Evolutionary conservation across 805 yeast genomes (phyloP), one percentile per base, ranked within the genome.

Genomic region (Naumovozyma dairenensis): DNA sequence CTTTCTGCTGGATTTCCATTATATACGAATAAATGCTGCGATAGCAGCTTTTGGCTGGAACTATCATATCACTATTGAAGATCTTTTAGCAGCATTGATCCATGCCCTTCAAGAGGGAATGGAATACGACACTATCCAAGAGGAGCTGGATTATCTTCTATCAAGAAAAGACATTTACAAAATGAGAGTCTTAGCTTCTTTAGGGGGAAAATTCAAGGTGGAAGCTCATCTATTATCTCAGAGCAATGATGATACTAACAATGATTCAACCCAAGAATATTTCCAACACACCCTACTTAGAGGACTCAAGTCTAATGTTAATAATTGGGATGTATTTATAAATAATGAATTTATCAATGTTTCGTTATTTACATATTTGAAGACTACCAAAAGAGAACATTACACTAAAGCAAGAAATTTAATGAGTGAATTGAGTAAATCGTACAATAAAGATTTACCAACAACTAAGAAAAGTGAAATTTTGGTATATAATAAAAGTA

Each of bases 281-380:
- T 32, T n/a, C 21, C 40, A 3, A 32, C 38, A 25, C 25, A 12
- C 9, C 3, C 28, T 3, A 35, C 36, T 1, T 63, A 47, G 44
- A 34, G 53, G 46, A 49, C 38, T 43, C 34, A 43, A 49, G 10
- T 31, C 40, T 0, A 48, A 58, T 1, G 42, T 50, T 1, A 34
- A 38, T 7, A 37, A 56, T 0, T 86, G 81, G 77, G 71, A 66
- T 15, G 74, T 85, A 0, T 75, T 72, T 46, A 47, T 86, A 4
- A 89, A 81, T 50, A 49, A 62, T 0, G 56, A 65, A 20, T 64
- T 74, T 1, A 65, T 71, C 1, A 43, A 67, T 28, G 68, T 74
- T 2, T 73, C 93, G 2, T 82, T 83, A 2, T 83, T 81, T 57
- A 84, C 95, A 0, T 78, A 93, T 4, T 80, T 86, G 60, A 89